A percentile compares a stretch with the other conserved stretches of the same genome.
Conservation (phyloP, 192 early-diverging fungal genomes). For the Gamsiella multidivaricata region DNA sequence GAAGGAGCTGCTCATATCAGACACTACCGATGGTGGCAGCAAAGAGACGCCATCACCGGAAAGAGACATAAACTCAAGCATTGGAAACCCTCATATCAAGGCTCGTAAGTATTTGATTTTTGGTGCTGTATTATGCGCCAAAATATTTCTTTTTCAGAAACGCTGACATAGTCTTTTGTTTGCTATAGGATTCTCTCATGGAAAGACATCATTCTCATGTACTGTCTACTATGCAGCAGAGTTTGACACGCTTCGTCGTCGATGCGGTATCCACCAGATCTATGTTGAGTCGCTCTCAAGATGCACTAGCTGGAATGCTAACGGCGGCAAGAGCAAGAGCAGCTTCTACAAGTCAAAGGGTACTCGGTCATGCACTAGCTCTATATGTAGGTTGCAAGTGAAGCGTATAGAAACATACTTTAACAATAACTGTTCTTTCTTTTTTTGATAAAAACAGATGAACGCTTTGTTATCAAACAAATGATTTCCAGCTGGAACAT, state of each 20-base stretch:
- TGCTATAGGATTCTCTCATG: constrained; percentile 71
- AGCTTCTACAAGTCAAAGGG: constrained; percentile 85
- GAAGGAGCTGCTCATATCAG: constrained; percentile 16
- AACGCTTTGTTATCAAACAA: constrained; percentile 90
- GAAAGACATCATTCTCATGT: constrained; percentile 79
- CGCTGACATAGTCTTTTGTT: too few relatives aligned
- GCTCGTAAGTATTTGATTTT: constrained; percentile 57
- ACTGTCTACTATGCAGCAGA: constrained; percentile 87
- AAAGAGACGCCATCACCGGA: constrained; percentile 15
- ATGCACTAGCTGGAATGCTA: constrained; percentile 80
- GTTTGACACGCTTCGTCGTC: constrained; percentile 85
- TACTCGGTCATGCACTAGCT: constrained; percentile 17
- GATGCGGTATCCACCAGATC: constrained; percentile 82
- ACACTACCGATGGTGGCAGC: not conserved
- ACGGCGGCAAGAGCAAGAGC: constrained; percentile 91
- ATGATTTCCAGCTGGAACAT: constrained; percentile 77
- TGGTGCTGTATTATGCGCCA: too few relatives aligned
- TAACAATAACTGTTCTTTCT: not conserved
- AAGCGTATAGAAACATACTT: not conserved
- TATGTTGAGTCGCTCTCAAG: constrained; percentile 85
- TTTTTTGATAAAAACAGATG: constrained; percentile 64
- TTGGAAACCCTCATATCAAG: constrained; percentile 63
- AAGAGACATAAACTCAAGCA: constrained; percentile 9
- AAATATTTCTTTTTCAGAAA: too few relatives aligned
- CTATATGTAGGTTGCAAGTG: not conserved